Conservation (phyloP, 352 stramenopile species). For the Globisporangium orthogonon region DNA sequence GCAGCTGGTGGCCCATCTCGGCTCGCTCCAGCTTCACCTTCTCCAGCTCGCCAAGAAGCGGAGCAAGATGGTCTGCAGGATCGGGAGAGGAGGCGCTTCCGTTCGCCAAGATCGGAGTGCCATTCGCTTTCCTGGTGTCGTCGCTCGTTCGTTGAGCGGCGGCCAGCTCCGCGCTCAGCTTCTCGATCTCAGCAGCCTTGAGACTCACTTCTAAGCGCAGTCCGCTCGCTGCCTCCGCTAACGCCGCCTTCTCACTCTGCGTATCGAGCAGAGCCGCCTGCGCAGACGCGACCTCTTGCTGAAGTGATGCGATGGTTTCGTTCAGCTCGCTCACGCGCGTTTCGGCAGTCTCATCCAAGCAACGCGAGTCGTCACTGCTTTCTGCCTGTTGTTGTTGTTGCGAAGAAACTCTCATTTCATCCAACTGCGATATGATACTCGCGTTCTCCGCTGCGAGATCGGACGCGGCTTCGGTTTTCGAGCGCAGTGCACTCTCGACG, state of each 20-base stretch:
- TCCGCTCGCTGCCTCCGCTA: background rate
- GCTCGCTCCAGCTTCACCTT: slow-evolving; percentile 48
- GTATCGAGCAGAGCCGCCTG: background rate
- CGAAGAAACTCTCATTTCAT: background rate
- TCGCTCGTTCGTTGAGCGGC: background rate
- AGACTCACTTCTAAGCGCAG: background rate
- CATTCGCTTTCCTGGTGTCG: background rate
- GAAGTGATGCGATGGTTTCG: background rate
- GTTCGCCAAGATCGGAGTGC: background rate
- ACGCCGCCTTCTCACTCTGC: background rate
- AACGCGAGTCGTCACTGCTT: background rate
- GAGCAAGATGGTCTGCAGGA: slow-evolving; percentile 10
- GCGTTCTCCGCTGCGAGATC: slow-evolving; percentile 5
- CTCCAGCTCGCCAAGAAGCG: slow-evolving; percentile 53
- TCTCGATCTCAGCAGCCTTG: slow-evolving; percentile 2
- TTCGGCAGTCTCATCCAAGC: background rate
- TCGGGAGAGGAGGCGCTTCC: background rate
- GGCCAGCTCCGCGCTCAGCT: slow-evolving; percentile 4
- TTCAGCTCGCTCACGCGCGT: background rate
- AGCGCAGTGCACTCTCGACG: slow-evolving; percentile 1
- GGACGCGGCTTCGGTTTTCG: slow-evolving; percentile 3
- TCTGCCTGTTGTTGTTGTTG: background rate
- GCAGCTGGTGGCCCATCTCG: slow-evolving; percentile 34
- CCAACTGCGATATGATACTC: slow-evolving; percentile 2
- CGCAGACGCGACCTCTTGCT: background rate